These are phyloP conservation scores for Auricularia cornea DNA, from an alignment of 768 basidiomycete genomes.

Conservation along the genomic window DNA sequence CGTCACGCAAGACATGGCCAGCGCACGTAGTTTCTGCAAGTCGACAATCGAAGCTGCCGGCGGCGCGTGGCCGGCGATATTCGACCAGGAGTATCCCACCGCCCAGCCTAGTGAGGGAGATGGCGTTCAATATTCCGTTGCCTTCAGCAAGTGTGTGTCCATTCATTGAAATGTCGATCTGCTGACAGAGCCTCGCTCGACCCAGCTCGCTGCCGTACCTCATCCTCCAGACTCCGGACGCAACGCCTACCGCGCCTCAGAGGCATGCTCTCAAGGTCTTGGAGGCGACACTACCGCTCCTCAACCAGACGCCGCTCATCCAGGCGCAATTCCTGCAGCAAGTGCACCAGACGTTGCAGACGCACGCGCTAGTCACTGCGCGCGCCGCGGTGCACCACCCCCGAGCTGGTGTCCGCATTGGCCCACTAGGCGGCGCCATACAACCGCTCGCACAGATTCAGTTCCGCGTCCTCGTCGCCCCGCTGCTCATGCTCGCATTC, in stretches of 20 bases:
- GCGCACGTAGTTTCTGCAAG: constrained; percentile 12
- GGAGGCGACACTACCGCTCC: constrained; percentile 45
- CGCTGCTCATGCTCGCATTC: constrained; percentile 56
- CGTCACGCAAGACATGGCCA: constrained; percentile 8
- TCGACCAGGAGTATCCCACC: constrained; percentile 30
- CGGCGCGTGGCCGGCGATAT: constrained; percentile 35
- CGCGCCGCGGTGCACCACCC: constrained; percentile 23
- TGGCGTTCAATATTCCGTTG: constrained; percentile 27
- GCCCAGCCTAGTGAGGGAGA: constrained; percentile 10
- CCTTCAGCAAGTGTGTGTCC: constrained; percentile 22
- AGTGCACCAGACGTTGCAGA: constrained; percentile 1
- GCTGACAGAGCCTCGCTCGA: neutral
- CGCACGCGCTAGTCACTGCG: neutral
- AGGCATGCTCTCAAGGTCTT: constrained; percentile 57
- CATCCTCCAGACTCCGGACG: constrained; percentile 36
- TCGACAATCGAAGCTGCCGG: constrained; percentile 26
- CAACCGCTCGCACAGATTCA: constrained; percentile 35
- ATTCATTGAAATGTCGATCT: neutral
- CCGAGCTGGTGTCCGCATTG: constrained; percentile 14
- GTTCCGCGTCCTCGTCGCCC: constrained; percentile 58
- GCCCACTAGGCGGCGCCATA: constrained; percentile 24
- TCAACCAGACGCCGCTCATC: constrained; percentile 2
- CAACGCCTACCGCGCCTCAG: constrained; percentile 49
- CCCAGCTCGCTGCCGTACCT: constrained; percentile 47
- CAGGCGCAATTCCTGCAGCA: constrained; percentile 4